phyloP scores from a whole-genome alignment of 2,329 filamentous ascomycete species.

The Fusarium mundagurra region DNA sequence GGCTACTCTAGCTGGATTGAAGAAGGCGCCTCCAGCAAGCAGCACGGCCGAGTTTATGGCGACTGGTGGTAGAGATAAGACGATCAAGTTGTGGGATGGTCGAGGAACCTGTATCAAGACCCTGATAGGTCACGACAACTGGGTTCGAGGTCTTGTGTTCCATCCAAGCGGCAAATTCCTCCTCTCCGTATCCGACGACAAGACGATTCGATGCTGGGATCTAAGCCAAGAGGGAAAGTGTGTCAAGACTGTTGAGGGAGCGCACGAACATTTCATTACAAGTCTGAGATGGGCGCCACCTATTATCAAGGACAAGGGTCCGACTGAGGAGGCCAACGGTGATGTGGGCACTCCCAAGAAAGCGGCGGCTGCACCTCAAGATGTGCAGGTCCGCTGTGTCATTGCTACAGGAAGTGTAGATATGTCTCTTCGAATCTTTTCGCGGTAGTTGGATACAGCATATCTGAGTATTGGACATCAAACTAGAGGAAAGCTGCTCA shows the following conservation, averaged over 20 bases:
- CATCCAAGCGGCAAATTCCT: constrained; percentile 94
- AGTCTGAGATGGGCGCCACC: constrained; percentile 86
- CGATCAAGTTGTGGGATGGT: constrained; percentile 88
- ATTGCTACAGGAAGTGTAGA: constrained; percentile 85
- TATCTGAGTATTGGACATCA: constrained; percentile 25
- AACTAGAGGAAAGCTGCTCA: constrained; percentile 5
- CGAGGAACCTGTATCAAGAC: constrained; percentile 87
- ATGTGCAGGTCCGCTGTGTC: constrained; percentile 80
- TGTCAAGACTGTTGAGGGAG: constrained; percentile 81
- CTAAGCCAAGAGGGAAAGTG: constrained; percentile 89
- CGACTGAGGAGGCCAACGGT: constrained; percentile 27
- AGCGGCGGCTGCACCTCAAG: constrained; percentile 41
- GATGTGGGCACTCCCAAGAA: constrained; percentile 38
- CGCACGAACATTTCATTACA: constrained; percentile 85
- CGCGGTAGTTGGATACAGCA: constrained; percentile 48
- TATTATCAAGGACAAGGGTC: constrained; percentile 38
- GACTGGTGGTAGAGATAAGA: constrained; percentile 89
- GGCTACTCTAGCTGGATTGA: constrained; percentile 80
- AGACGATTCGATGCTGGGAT: constrained; percentile 94
- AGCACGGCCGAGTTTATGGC: constrained; percentile 89
- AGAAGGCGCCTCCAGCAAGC: constrained; percentile 78
- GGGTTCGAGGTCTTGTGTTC: constrained; percentile 87
- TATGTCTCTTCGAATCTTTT: constrained; percentile 75
- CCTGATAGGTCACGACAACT: constrained; percentile 90
- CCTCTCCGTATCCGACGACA: constrained; percentile 87